Conservation (phyloP, 768 basidiomycete species). For the Trametes cingulata region DNA sequence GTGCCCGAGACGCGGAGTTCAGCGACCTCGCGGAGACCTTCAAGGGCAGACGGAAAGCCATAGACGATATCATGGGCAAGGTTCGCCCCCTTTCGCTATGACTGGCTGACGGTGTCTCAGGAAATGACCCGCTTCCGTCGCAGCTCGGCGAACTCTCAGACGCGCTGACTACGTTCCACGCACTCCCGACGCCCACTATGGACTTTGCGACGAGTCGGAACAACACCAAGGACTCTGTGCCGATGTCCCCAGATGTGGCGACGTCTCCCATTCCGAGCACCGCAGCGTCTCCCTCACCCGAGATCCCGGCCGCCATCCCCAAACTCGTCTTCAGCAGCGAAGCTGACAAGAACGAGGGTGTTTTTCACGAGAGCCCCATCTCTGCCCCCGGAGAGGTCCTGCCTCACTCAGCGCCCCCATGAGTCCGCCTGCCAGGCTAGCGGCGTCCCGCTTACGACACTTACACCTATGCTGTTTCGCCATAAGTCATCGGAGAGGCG, state of each 20-base stretch:
- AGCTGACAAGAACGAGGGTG: slow-evolving; percentile 14
- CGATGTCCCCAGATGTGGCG: slow-evolving; percentile 24
- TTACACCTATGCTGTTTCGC: slow-evolving; percentile 8
- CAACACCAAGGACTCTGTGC: slow-evolving; percentile 35
- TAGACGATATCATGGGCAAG: slow-evolving; percentile 74
- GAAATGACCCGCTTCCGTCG: slow-evolving; percentile 9
- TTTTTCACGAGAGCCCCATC: slow-evolving; percentile 19
- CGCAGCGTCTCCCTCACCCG: slow-evolving; percentile 26
- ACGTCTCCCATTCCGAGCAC: slow-evolving; percentile 24
- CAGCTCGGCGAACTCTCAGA: slow-evolving; percentile 59
- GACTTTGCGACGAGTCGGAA: slow-evolving; percentile 36
- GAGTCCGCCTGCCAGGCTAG: not conserved
- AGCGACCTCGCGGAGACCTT: slow-evolving; percentile 67
- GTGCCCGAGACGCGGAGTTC: slow-evolving; percentile 64
- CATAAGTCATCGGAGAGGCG: slow-evolving; percentile 7
- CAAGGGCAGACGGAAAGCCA: slow-evolving; percentile 65
- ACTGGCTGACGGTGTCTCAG: not conserved
- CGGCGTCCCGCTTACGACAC: slow-evolving; percentile 1
- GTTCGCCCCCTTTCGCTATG: slow-evolving; percentile 37
- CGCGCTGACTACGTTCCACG: slow-evolving; percentile 45
- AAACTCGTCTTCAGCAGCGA: slow-evolving; percentile 15
- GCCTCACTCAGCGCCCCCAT: slow-evolving; percentile 12
- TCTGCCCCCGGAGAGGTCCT: slow-evolving; percentile 14
- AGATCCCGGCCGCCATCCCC: slow-evolving; percentile 11
- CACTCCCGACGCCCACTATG: slow-evolving; percentile 43